These are phyloP conservation scores for Lepraria neglecta DNA, from an alignment of 495 filamentous ascomycete genomes.

Conservation along the genomic window DNA sequence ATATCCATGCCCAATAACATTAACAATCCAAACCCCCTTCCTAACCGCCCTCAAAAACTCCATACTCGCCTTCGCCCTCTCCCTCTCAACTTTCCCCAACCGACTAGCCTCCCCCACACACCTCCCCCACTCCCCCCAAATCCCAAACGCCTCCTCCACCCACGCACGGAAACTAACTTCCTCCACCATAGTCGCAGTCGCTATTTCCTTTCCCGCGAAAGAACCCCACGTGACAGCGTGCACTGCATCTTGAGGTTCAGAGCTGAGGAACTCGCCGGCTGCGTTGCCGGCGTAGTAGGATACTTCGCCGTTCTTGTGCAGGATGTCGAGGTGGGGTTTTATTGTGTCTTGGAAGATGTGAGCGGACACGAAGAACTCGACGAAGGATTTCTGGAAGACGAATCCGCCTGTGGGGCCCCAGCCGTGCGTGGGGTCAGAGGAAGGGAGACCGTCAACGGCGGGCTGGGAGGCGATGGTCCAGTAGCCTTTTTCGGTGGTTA, in stretches of 20 bases:
- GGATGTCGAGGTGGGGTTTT: conserved; percentile 50
- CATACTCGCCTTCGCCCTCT: conserved; percentile 20
- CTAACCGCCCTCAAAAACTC: conserved; percentile 23
- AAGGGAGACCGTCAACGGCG: conserved; percentile 77
- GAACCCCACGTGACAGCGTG: conserved; percentile 97
- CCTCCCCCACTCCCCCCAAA: conserved; percentile 89
- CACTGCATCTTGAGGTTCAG: conserved; percentile 51
- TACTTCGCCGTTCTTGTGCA: conserved; percentile 54
- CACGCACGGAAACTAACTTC: conserved; percentile 91
- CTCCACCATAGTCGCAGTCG: conserved; percentile 96
- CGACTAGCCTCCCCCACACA: conserved; percentile 44
- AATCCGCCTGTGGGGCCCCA: conserved; percentile 93
- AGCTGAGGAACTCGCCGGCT: conserved; percentile 63
- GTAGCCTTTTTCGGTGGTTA: conserved; percentile 72
- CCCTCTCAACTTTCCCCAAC: conserved; percentile 16
- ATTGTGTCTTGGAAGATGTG: conserved; percentile 59
- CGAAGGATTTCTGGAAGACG: conserved; percentile 97
- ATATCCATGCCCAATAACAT: conserved; percentile 30
- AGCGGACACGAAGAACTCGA: conserved; percentile 82
- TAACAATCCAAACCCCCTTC: conserved; percentile 25
- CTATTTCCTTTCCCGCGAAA: conserved; percentile 93
- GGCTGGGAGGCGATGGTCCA: conserved; percentile 98
- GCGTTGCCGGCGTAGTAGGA: conserved; percentile 81
- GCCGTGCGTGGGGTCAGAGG: conserved; percentile 73
- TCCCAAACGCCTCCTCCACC: conserved; percentile 91